Evolutionary conservation across 768 basidiomycete species (phyloP).

Genomic region (Porpolomopsis calyptriformis): DNA sequence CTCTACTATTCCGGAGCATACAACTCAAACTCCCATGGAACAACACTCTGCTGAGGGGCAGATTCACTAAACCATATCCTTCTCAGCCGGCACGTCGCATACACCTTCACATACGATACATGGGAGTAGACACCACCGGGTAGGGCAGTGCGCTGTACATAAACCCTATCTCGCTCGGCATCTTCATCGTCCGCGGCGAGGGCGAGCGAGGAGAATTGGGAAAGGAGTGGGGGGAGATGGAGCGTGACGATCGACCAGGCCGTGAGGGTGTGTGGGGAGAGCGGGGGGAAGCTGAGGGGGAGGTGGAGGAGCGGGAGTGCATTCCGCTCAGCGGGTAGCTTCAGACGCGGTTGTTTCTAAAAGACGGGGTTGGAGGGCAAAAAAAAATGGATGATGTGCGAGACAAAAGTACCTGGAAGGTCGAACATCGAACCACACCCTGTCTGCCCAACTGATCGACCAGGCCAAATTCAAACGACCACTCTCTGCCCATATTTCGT

Average conservation of each 20-base stretch:
- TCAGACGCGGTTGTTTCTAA: constrained; percentile 48
- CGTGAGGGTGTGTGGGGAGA: constrained; percentile 48
- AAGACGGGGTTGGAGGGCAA: constrained; percentile 5
- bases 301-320: constrained; percentile 56
- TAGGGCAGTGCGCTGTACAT: constrained; percentile 14
- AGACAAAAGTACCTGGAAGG: constrained; percentile 57
- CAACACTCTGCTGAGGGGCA: constrained; percentile 37
- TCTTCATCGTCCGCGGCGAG: constrained; percentile 19
- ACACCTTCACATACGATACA: constrained; percentile 63
- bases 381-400: constrained; percentile 3
- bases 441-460: constrained; percentile 50
- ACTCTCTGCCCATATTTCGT: constrained; percentile 53
- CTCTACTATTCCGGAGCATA: constrained; percentile 28
- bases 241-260: constrained; percentile 58
- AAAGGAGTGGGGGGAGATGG: constrained; percentile 48
- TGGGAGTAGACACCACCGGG: constrained; percentile 54
- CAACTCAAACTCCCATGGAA: constrained; percentile 71
- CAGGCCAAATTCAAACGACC: constrained; percentile 68
- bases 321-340: constrained; percentile 21
- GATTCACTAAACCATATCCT: constrained; percentile 67
- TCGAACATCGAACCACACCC: constrained; percentile 59
- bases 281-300: constrained; percentile 52
- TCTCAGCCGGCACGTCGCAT: constrained; percentile 66
- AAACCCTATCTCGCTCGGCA: constrained; percentile 8
- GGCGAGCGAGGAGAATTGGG: constrained; percentile 47